Evolutionary conservation across 768 basidiomycete species (phyloP).

Genomic region (Kwoniella shandongensis): DNA sequence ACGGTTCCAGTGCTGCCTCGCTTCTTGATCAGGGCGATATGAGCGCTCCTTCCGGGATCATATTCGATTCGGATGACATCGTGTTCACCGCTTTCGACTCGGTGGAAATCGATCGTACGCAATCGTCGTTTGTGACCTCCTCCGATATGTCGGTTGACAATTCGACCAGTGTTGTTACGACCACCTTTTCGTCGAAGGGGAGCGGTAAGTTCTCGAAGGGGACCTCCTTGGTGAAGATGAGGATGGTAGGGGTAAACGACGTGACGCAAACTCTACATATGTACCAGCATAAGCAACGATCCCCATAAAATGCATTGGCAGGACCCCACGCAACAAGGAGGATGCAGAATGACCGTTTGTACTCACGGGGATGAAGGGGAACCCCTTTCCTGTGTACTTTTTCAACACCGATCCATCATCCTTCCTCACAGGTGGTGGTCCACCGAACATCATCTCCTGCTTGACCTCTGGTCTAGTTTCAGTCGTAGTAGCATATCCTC

Average conservation of each 20-base stretch:
- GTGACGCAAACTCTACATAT: slow-evolving; percentile 66
- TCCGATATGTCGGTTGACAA: slow-evolving; percentile 84
- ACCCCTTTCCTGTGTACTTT: slow-evolving; percentile 49
- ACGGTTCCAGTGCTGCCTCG: slow-evolving; percentile 53
- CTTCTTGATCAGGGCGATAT: slow-evolving; percentile 83
- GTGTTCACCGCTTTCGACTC: slow-evolving; percentile 73
- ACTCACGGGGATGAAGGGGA: slow-evolving; percentile 50
- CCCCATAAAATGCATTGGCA: not conserved
- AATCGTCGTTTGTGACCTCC: slow-evolving; percentile 88
- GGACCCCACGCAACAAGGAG: too few relatives aligned
- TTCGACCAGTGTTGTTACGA: slow-evolving; percentile 74
- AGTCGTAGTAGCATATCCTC: slow-evolving; percentile 17
- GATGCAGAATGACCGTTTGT: too few relatives aligned
- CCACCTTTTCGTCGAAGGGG: slow-evolving; percentile 83
- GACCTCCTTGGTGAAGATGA: slow-evolving; percentile 82
- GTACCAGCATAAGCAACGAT: not conserved
- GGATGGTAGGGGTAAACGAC: slow-evolving; percentile 75
- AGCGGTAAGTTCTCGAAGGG: slow-evolving; percentile 75
- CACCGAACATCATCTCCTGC: slow-evolving; percentile 20
- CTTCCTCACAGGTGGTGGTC: slow-evolving; percentile 17
- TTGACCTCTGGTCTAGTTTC: slow-evolving; percentile 6
- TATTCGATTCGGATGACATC: slow-evolving; percentile 95
- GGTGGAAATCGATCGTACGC: slow-evolving; percentile 79
- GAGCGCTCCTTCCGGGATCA: slow-evolving; percentile 88
- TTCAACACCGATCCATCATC: slow-evolving; percentile 36